Percentiles rank a stretch among this genome's conserved stretches.
Conservation (phyloP, 208 protist species). For the Strigomonas culicis region DNA sequence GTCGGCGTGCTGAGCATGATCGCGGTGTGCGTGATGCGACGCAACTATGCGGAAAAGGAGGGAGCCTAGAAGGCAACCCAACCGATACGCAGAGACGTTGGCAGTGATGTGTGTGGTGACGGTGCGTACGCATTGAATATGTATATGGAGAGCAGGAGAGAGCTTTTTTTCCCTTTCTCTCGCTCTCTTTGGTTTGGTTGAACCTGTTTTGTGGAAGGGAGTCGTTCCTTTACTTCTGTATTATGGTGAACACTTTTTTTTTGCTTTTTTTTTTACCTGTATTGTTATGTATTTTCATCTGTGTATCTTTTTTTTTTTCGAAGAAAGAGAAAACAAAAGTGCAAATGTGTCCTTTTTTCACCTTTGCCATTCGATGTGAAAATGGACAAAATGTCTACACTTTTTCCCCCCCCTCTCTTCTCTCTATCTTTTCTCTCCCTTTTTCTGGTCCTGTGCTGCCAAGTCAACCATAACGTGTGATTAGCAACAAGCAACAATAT, state of each 20-base stretch:
- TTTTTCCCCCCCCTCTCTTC: background rate
- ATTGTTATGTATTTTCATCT: background rate
- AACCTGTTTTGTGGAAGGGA: no score
- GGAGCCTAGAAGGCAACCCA: background rate
- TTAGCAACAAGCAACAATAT: no score
- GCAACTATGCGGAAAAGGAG: background rate
- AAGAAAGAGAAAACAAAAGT: background rate
- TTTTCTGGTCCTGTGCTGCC: no score
- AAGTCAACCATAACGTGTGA: no score
- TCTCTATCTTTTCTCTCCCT: background rate
- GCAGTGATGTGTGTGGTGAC: no score
- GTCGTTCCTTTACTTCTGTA: no score
- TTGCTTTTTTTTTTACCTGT: constrained; percentile 15
- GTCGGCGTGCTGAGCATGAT: constrained; percentile 52
- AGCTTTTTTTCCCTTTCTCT: background rate
- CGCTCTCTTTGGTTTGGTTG: no score
- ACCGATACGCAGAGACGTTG: background rate
- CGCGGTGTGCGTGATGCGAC: constrained; percentile 18
- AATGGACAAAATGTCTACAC: background rate
- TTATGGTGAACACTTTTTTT: no score
- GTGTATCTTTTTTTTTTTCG: background rate
- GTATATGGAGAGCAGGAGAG: background rate
- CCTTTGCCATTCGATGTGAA: background rate
- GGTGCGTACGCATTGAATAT: no score
- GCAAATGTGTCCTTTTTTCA: background rate